A percentile compares a stretch with the other conserved stretches of the same genome.
Evolutionary conservation across 495 filamentous ascomycete species (phyloP).

Genomic region (Clohesyomyces aquaticus): DNA sequence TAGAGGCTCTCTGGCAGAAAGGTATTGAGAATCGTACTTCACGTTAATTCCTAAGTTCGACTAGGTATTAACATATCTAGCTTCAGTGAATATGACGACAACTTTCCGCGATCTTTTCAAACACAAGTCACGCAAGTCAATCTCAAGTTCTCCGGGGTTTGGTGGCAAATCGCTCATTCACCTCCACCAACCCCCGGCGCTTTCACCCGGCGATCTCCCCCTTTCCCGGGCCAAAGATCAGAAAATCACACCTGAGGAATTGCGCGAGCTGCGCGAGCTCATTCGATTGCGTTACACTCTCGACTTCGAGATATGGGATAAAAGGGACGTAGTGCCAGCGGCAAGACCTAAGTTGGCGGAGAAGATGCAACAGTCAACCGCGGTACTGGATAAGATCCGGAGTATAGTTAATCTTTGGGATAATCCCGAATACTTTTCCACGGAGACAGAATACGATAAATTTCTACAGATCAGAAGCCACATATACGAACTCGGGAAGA

Average conservation of each 20-base stretch:
- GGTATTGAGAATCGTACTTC: too few species aligned
- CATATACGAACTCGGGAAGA: neutral
- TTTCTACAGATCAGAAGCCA: neutral
- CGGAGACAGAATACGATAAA: neutral
- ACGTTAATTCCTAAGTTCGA: too few species aligned
- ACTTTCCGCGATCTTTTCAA: too few species aligned
- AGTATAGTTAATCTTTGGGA: neutral
- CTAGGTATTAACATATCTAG: too few species aligned
- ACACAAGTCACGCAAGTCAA: too few species aligned
- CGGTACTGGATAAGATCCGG: constrained; percentile 6
- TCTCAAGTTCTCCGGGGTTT: too few species aligned
- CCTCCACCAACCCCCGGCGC: neutral
- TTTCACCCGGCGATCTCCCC: constrained; percentile 11
- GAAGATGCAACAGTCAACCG: constrained; percentile 20
- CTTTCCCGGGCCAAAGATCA: neutral
- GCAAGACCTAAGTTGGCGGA: constrained; percentile 3
- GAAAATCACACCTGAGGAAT: constrained; percentile 10
- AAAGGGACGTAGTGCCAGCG: constrained; percentile 3
- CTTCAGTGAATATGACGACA: too few species aligned
- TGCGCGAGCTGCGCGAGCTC: constrained; percentile 22
- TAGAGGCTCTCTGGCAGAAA: too few species aligned
- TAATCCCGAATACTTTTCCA: neutral
- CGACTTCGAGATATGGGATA: constrained; percentile 24
- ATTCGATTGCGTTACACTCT: constrained; percentile 22
- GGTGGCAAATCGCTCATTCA: too few species aligned